phyloP scores from a whole-genome alignment of 1,139 yeast species.

The Geotrichum phurueaensis region DNA sequence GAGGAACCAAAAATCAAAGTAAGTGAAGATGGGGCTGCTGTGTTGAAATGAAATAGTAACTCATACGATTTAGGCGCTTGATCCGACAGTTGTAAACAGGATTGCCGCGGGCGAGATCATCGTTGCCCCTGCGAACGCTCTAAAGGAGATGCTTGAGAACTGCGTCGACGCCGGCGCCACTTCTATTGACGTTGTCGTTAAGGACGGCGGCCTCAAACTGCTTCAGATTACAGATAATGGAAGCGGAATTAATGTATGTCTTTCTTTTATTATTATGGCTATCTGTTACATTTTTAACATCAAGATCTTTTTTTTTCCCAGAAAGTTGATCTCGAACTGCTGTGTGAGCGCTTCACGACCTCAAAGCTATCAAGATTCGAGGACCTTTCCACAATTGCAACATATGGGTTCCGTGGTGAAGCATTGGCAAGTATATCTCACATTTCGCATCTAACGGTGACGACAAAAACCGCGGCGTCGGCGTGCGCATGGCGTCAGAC shows the following conservation, averaged over 20 bases:
- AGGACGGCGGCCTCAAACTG: constrained; percentile 58
- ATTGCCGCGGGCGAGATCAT: constrained; percentile 98
- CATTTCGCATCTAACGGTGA: constrained; percentile 59
- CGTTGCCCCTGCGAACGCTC: constrained; percentile 82
- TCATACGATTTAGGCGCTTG: constrained; percentile 41
- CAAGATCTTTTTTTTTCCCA: constrained; percentile 39
- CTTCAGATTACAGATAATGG: constrained; percentile 75
- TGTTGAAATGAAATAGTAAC: not conserved
- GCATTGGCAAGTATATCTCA: constrained; percentile 69
- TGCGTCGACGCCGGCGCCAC: constrained; percentile 70
- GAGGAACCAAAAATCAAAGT: constrained; percentile 15
- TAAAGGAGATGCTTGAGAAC: constrained; percentile 74
- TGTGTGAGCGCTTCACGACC: constrained; percentile 66
- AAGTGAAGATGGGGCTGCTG: not conserved
- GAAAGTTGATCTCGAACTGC: constrained; percentile 48
- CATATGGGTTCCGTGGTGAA: constrained; percentile 81
- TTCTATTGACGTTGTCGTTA: constrained; percentile 55
- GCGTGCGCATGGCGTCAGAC: constrained; percentile 60
- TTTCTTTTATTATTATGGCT: not conserved
- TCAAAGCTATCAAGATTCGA: constrained; percentile 54
- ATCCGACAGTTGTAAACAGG: constrained; percentile 66
- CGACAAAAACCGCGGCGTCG: constrained; percentile 59
- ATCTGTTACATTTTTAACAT: not conserved
- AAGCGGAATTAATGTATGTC: constrained; percentile 46
- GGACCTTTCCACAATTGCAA: constrained; percentile 46